A percentile compares a stretch with the other conserved stretches of the same genome.
phyloP scores from a whole-genome alignment of 306 rosid genomes.

The Cucurbita ficifolia region DNA sequence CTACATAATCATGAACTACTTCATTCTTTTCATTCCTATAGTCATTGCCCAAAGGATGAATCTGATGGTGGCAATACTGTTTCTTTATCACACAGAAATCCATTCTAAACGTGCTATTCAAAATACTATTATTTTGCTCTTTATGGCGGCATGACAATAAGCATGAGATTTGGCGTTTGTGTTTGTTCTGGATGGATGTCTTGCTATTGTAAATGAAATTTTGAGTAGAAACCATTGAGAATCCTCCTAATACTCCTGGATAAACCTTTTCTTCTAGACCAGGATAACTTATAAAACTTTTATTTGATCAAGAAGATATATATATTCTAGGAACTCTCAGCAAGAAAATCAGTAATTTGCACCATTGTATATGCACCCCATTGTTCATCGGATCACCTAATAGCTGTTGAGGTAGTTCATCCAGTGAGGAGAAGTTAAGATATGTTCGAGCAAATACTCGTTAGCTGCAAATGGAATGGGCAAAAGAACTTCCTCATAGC shows the following conservation, averaged over 20 bases:
- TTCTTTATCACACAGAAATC: background rate
- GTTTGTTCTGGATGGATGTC: background rate
- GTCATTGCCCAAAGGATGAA: background rate
- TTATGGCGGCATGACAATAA: background rate
- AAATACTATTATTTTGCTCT: background rate
- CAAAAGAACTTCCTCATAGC: background rate
- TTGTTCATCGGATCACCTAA: background rate
- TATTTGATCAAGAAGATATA: background rate
- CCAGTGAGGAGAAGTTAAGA: background rate
- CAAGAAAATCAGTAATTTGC: background rate
- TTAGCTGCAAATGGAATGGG: background rate
- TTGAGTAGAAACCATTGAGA: background rate
- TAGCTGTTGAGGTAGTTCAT: conserved; percentile 1
- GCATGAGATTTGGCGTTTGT: background rate
- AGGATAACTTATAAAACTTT: background rate
- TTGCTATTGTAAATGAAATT: background rate
- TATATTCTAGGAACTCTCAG: background rate
- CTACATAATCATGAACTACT: background rate
- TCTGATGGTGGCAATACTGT: background rate
- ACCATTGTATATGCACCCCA: background rate
- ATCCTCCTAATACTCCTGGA: background rate
- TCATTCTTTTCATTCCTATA: background rate
- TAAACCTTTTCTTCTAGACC: background rate
- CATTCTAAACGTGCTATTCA: background rate
- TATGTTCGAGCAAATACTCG: background rate